Base-by-base conservation (phyloP, 2,329 filamentous ascomycete species). In the Orbilia blumenaviensis region DNA sequence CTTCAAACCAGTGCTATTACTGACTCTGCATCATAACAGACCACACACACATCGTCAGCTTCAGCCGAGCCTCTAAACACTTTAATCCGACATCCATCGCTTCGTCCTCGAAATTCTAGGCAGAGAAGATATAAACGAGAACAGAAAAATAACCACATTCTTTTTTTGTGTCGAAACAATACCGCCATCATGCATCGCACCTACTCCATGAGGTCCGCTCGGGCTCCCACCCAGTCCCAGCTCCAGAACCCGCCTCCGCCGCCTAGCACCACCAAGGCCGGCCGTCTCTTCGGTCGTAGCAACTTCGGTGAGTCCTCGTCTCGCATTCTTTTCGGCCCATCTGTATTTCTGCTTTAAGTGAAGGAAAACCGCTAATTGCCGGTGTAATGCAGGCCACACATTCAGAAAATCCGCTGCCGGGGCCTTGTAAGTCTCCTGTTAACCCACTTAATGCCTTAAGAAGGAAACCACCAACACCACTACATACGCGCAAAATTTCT, bases 201-300 rank as follows among this genome's bases (percentile, higher is more conserved):
- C 79, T 99, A 98, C 84, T 97, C 93, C 81, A 96, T 97, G 95
- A 94, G 95, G 90, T 92, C 96, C 85, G 91, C 92, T 84, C 91
- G 95, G 88, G 93, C 93, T 84, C 95, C 95, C 56, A 99, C 95
- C 79, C 95, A 95, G 82, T 96, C 93, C 82, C 89, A 92, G 83
- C 87, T 92, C 78, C 87, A 98, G 89, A 98, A 93, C 84, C 95
- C 95, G 58, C 95, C 94, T 77, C 95, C 95, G 78, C 94, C 95
- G 77, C 85, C 92, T 18, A 97, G 94, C 25, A 91, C 91, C 80
- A 99, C 95, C 79, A 99, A 99, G 86, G 89, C 90, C 66, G 91
- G 91, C 78, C 91, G 94, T 80, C 88, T 98, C 82, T 97, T 98
- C 82, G 93, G 94, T 81, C 92, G 89, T 83, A 88, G 88, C 81